Evolutionary conservation across 2,329 filamentous ascomycete genomes (phyloP), one percentile per base, ranked within the genome.

Genomic region (Chaetomiaceae sp.): DNA sequence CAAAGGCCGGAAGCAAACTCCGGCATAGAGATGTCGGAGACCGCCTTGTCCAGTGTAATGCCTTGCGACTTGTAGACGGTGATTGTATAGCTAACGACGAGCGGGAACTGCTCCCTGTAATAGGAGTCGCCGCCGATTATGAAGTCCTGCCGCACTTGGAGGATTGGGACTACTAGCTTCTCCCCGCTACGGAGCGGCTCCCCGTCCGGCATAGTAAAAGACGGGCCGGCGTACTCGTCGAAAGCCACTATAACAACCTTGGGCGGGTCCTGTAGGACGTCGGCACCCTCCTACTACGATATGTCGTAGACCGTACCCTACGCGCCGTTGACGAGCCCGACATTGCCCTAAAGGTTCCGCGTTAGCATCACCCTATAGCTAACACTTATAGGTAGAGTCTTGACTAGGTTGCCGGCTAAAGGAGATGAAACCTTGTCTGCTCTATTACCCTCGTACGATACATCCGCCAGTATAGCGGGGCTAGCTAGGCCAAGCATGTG

Each of bases 161-260:
- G 39, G 20, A 51, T 44, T 9, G 29, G 38, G 31, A 51, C 47
- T 6, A 36, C 47, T 39, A 37, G 29, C 27, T 33, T 45, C 20
- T 34, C 22, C 17, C 48, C 48, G 1, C 29, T n/a, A n/a, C n/a
- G n/a, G n/a, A n/a, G n/a, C n/a, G n/a, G n/a, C n/a, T n/a, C n/a
- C n/a, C n/a, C n/a, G 9, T 8, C 23, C 9, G 23, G 48, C 31
- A 36, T 38, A 22, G 22, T 22, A 27, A 51, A 51, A 33, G 40
- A 20, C 33, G 48, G 48, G 17, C 48, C 31, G 39, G 3, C 31
- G 31, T 45, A 51, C 39, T 34, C 20, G 25, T 45, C 48, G 22
- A 51, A 51, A 31, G 48, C 39, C 31, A 51, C 48, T 39, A 51
- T 51, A n/a, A 51, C 17, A 20, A 51, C 48, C 40, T 51, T 23